These are phyloP conservation scores for Raphanus sativus DNA, from an alignment of 345 rosid species.

Conservation along the genomic window DNA sequence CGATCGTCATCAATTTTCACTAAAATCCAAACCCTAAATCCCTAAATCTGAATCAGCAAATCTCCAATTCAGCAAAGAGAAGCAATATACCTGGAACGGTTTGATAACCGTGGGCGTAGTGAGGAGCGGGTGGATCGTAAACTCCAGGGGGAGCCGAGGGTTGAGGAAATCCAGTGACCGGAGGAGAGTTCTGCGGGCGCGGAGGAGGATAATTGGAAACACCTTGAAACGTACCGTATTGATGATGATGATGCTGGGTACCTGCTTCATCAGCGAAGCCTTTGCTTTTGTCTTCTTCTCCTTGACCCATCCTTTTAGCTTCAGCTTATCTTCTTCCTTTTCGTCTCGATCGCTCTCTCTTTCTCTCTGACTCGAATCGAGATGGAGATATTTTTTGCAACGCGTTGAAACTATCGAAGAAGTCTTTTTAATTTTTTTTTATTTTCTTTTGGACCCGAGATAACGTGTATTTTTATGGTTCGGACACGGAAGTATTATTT, in stretches of 20 bases:
- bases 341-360: conserved; percentile 2
- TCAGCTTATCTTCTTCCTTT: neutral
- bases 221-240: conserved; percentile 96
- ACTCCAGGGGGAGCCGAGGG: conserved; percentile 77
- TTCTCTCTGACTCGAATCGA: neutral
- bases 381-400: conserved; percentile 14
- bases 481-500: neutral
- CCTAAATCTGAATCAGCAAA: conserved; percentile 11
- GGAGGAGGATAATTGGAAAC: conserved; percentile 69
- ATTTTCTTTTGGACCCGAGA: conserved; percentile 6
- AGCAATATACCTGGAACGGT: conserved; percentile 63
- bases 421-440: neutral
- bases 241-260: conserved; percentile 44
- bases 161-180: conserved; percentile 84
- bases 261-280: conserved; percentile 35
- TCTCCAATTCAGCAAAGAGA: neutral
- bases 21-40: neutral
- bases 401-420: neutral
- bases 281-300: conserved; percentile 48
- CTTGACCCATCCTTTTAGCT: conserved; percentile 35
- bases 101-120: conserved; percentile 69
- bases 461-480: neutral
- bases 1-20: neutral
- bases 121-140: conserved; percentile 42
- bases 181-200: conserved; percentile 44